These are phyloP conservation scores for Rhododendron griersonianum DNA, from an alignment of 148 eudicot species.

Conservation along the genomic window DNA sequence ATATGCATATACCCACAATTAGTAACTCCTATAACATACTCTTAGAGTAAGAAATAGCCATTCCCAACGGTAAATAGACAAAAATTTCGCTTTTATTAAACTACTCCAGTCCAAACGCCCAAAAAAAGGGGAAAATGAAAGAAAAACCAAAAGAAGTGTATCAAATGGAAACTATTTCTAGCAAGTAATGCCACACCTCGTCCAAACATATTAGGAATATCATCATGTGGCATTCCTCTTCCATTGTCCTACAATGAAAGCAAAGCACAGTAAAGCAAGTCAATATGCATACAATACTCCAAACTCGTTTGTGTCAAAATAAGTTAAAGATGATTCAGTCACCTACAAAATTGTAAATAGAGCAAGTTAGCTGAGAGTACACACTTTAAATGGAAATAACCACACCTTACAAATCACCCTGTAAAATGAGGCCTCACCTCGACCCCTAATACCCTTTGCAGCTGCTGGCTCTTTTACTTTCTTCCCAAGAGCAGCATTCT, in stretches of 20 bases:
- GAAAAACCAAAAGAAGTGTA: background rate
- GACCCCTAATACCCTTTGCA: slow-evolving; percentile 59
- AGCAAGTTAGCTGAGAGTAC: background rate
- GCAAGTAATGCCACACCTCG: slow-evolving; percentile 53
- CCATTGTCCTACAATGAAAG: slow-evolving; percentile 78
- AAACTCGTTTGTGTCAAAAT: background rate
- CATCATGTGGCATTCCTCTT: slow-evolving; percentile 98
- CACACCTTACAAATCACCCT: slow-evolving; percentile 95
- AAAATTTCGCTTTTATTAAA: background rate
- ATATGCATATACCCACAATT: slow-evolving; percentile 7
- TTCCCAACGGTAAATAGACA: background rate
- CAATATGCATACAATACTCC: background rate
- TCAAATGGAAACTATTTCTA: background rate
- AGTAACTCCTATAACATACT: background rate
- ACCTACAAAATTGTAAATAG: background rate
- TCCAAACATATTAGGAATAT: slow-evolving; percentile 99
- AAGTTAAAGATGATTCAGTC: background rate
- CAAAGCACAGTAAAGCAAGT: slow-evolving; percentile 4
- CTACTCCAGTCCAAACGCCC: background rate
- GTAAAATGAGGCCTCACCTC: slow-evolving; percentile 94
- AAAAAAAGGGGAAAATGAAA: background rate
- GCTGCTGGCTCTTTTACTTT: slow-evolving; percentile 64
- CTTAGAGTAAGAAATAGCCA: background rate
- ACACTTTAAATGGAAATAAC: slow-evolving; percentile 10
- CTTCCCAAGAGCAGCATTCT: slow-evolving; percentile 83